Evolutionary conservation across 129 eudicot species (phyloP), one percentile per base, ranked within the genome.

Genomic region (Centella asiatica): DNA sequence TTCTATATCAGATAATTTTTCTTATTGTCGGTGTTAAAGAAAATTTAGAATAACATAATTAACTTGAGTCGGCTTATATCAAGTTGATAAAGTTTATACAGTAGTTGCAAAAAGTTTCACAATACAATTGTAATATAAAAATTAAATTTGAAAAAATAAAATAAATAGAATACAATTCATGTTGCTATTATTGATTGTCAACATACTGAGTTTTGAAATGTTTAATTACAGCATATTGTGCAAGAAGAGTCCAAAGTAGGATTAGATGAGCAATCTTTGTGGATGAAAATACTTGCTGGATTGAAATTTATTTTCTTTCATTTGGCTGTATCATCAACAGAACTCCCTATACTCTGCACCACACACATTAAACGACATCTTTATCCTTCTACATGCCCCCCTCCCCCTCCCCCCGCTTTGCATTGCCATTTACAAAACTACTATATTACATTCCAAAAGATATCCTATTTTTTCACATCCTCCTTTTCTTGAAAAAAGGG

Each of bases 301-400:
- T 74, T 65, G 68, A 24, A 67, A 68, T 11, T 42, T 58, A 18
- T 3, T 29, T n/a, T 44, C 65, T 33, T n/a, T 29, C 17, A 51
- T 79, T 36, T 67, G 54, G 71, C 65, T 57, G 69, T 57, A 46
- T 74, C 71, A 51, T 13, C 61, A 51, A 59, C 49, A 15, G 18
- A 37, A 40, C 37, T 26, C 49, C 64, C 24, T 62, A 34, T 44
- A 68, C 58, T 72, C 78, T 67, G 78, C 74, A 70, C 74, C 88
- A 80, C 81, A 76, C 78, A 84, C 56, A 48, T 23, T 23, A 53
- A 72, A 61, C 48, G 72, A 66, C 70, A 74, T 66, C 77, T 65
- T 27, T 56, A 39, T 49, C 47, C 52, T 69, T 67, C 44, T 67
- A 77, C 34, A 64, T 69, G 66, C 64, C 68, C 74, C 60, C 39